These are phyloP conservation scores for Funneliformis mosseae DNA, from an alignment of 192 early-diverging fungal species.

Conservation along the genomic window DNA sequence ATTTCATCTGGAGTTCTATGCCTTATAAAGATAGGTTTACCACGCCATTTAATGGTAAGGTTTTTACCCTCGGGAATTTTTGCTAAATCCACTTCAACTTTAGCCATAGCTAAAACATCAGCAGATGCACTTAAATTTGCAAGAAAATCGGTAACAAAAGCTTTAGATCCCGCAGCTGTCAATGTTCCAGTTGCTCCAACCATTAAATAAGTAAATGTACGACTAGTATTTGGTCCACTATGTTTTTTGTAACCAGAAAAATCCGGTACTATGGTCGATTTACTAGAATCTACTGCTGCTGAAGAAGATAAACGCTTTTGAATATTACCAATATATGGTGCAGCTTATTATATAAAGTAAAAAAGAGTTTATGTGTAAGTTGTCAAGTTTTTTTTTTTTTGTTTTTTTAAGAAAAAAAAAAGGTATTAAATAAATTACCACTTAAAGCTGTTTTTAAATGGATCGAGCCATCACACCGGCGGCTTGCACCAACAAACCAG, in stretches of 20 bases:
- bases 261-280: slow-evolving; percentile 71
- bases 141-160: slow-evolving; percentile 83
- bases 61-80: slow-evolving; percentile 97
- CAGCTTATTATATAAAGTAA: background rate
- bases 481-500: slow-evolving; percentile 35
- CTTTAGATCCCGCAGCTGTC: slow-evolving; percentile 83
- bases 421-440: slow-evolving; percentile 41
- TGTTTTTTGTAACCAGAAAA: slow-evolving; percentile 76
- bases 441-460: slow-evolving; percentile 50
- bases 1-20: slow-evolving; percentile 96
- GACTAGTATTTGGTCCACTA: slow-evolving; percentile 64
- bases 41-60: slow-evolving; percentile 97
- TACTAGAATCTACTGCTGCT: slow-evolving; percentile 53
- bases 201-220: slow-evolving; percentile 90
- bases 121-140: slow-evolving; percentile 93
- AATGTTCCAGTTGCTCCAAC: slow-evolving; percentile 87
- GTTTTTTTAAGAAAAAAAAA: background rate
- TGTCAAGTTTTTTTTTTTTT: background rate
- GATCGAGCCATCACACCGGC: slow-evolving; percentile 40
- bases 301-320: slow-evolving; percentile 43
- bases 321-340: background rate
- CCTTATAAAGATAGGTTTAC: slow-evolving; percentile 97
- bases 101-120: slow-evolving; percentile 97
- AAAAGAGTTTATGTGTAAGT: background rate
- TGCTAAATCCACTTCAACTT: slow-evolving; percentile 92